These are phyloP conservation scores for Mortierella sp. DNA, from an alignment of 371 early-diverging fungal genomes.

Conservation along the genomic window DNA sequence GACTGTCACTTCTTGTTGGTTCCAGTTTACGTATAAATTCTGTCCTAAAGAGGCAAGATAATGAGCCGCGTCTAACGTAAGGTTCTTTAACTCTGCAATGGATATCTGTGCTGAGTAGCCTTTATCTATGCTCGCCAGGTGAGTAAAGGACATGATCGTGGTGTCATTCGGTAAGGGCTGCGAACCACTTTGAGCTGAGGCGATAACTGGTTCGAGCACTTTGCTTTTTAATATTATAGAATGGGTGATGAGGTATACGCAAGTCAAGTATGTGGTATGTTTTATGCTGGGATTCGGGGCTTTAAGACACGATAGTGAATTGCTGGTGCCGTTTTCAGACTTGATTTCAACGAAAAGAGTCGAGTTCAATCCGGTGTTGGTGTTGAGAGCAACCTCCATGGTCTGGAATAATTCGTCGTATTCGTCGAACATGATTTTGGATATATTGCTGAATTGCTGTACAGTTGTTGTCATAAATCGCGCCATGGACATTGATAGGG, in stretches of 20 bases:
- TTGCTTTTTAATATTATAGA: background rate
- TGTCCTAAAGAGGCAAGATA: slow-evolving; percentile 1
- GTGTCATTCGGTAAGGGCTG: background rate
- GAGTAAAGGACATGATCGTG: background rate
- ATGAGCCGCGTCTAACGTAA: background rate
- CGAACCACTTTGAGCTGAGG: background rate
- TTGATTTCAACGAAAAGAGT: background rate
- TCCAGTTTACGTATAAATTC: background rate
- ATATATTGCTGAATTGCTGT: background rate
- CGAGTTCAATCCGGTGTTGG: background rate
- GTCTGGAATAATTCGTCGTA: slow-evolving; percentile 6
- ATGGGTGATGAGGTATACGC: background rate
- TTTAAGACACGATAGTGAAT: background rate
- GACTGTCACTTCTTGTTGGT: background rate
- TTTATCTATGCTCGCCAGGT: background rate
- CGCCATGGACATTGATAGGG: background rate
- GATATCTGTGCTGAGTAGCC: background rate
- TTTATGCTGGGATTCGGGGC: background rate
- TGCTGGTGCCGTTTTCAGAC: no score
- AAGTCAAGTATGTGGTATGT: background rate
- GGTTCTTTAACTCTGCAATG: background rate
- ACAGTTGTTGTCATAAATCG: background rate
- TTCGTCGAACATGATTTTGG: background rate
- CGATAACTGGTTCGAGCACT: background rate
- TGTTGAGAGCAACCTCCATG: background rate